These are phyloP conservation scores for Suillus tomentosus DNA, from an alignment of 768 basidiomycete genomes.

Conservation along the genomic window DNA sequence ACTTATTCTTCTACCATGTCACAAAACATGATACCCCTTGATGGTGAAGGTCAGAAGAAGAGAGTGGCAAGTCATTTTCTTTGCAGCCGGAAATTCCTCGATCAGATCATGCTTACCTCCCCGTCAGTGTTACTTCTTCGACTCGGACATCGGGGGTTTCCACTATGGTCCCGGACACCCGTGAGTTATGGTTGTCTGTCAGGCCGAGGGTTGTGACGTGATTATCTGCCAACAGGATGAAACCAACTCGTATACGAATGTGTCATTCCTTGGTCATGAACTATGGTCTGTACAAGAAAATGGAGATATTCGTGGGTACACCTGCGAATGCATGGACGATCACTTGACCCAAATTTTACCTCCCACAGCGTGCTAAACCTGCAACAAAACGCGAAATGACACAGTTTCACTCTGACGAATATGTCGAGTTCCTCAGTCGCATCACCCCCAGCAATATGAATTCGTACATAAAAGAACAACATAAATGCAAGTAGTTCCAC, in stretches of 20 bases:
- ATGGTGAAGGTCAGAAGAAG: constrained; percentile 78
- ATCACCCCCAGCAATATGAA: constrained; percentile 97
- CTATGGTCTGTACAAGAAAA: constrained; percentile 98
- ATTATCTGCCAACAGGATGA: constrained; percentile 63
- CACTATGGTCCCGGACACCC: constrained; percentile 99
- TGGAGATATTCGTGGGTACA: constrained; percentile 97
- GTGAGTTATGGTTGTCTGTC: constrained; percentile 42
- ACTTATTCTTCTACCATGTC: constrained; percentile 28
- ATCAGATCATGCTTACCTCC: constrained; percentile 12
- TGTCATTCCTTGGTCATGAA: constrained; percentile 99
- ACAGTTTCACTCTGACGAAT: constrained; percentile 99
- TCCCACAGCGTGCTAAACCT: constrained; percentile 88
- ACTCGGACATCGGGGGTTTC: constrained; percentile 98
- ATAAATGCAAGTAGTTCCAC: constrained; percentile 72
- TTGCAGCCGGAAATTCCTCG: constrained; percentile 8
- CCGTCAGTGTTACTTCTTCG: constrained; percentile 95
- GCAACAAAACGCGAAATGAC: constrained; percentile 99
- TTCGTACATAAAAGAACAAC: constrained; percentile 89
- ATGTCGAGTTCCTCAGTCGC: constrained; percentile 93
- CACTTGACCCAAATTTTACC: constrained; percentile 6
- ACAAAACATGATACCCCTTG: constrained; percentile 56
- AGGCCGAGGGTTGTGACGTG: constrained; percentile 2
- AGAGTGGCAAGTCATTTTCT: constrained; percentile 68
- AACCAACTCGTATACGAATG: constrained; percentile 98
- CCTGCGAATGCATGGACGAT: constrained; percentile 2